A percentile compares a stretch with the other conserved stretches of the same genome.
phyloP scores from a whole-genome alignment of 2,329 filamentous ascomycete species.

The Hypoxylon sp. region DNA sequence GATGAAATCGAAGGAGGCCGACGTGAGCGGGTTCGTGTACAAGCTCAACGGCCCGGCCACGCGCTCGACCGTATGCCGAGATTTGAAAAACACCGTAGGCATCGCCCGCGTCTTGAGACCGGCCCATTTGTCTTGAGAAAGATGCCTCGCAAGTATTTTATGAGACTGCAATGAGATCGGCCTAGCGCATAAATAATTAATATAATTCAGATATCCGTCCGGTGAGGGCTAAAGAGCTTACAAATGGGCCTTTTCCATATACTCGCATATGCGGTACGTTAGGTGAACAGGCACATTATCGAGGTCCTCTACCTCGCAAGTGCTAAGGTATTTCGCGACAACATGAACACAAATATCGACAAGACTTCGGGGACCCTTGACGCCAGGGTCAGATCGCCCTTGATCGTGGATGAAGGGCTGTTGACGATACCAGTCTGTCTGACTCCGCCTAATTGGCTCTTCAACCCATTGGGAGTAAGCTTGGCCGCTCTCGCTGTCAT shows the following conservation, averaged over 20 bases:
- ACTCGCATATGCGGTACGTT: constrained; percentile 58
- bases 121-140: constrained; percentile 19
- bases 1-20: constrained; percentile 54
- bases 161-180: constrained; percentile 28
- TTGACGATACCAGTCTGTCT: constrained; percentile 4
- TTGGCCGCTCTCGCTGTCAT: constrained; percentile 3
- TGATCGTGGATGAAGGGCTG: not conserved
- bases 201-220: not conserved
- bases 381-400: constrained; percentile 31
- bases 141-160: constrained; percentile 24
- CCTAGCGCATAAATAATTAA: constrained; percentile 20
- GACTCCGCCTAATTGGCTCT: not conserved
- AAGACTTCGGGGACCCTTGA: constrained; percentile 57
- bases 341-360: constrained; percentile 59
- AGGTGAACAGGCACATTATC: constrained; percentile 56
- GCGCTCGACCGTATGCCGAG: not conserved
- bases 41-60: constrained; percentile 47
- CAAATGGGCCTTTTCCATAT: constrained; percentile 52
- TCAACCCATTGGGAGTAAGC: not conserved
- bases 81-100: constrained; percentile 11
- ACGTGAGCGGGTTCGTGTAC: constrained; percentile 59
- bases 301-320: constrained; percentile 55
- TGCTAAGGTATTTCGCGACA: constrained; percentile 58
- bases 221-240: constrained; percentile 3
- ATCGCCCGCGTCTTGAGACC: not conserved